phyloP scores from a whole-genome alignment of 257 asterid genomes.

The Coffea canephora region DNA sequence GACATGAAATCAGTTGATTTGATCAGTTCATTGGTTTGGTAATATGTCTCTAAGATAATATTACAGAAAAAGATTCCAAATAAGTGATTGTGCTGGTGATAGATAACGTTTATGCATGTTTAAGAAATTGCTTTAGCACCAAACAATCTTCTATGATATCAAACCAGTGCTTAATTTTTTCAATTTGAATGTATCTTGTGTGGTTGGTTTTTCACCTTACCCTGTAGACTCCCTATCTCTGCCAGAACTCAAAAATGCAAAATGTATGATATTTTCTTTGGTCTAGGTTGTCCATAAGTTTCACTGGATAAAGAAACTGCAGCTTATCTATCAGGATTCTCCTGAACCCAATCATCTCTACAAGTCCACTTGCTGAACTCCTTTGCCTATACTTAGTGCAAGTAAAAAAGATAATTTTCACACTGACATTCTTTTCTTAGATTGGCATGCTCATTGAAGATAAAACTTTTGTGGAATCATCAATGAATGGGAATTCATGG shows the following conservation, averaged over 20 bases:
- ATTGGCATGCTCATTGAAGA: slow-evolving; percentile 79
- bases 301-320: background rate
- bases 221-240: background rate
- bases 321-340: background rate
- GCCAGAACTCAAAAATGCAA: too few relatives aligned
- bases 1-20: too few relatives aligned
- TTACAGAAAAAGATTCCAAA: background rate
- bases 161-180: background rate
- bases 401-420: background rate
- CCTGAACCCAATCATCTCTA: background rate
- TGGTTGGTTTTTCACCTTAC: background rate
- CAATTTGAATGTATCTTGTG: background rate
- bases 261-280: background rate
- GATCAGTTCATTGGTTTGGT: background rate
- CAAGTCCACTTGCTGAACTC: background rate
- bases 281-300: background rate
- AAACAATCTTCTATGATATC: too few relatives aligned
- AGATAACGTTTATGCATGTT: background rate
- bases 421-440: slow-evolving; percentile 33
- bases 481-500: slow-evolving; percentile 78
- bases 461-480: slow-evolving; percentile 71
- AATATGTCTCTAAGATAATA: too few relatives aligned
- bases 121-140: background rate
- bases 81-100: background rate
- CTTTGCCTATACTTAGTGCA: background rate